Evolutionary conservation across 2,329 filamentous ascomycete species (phyloP).

Genomic region (Ceratocystis ficicola): DNA sequence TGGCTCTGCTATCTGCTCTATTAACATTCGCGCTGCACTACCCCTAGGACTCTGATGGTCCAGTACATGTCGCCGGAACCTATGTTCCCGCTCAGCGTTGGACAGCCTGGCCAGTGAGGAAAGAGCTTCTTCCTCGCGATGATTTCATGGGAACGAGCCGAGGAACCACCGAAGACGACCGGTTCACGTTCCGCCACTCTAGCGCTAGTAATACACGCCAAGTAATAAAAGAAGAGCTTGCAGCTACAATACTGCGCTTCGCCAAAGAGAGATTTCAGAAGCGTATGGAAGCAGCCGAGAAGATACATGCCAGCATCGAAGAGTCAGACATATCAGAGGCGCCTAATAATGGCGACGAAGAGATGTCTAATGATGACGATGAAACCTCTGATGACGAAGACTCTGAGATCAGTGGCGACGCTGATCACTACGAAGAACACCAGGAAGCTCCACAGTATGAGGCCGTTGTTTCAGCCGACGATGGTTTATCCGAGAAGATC

Average conservation of each 20-base stretch:
- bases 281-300: slow-evolving; percentile 7
- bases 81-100: slow-evolving; percentile 47
- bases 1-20: neutral
- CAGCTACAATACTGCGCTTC: slow-evolving; percentile 13
- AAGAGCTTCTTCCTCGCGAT: slow-evolving; percentile 43
- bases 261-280: slow-evolving; percentile 12
- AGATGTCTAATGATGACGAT: slow-evolving; percentile 3
- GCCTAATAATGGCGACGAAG: slow-evolving; percentile 3
- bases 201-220: neutral
- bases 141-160: slow-evolving; percentile 9
- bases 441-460: slow-evolving; percentile 27
- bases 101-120: slow-evolving; percentile 74
- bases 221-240: slow-evolving; percentile 18
- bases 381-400: slow-evolving; percentile 3
- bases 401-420: neutral
- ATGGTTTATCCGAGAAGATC: slow-evolving; percentile 52
- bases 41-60: slow-evolving; percentile 18
- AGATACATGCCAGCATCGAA: slow-evolving; percentile 17
- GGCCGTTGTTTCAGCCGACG: slow-evolving; percentile 55
- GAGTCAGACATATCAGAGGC: slow-evolving; percentile 12
- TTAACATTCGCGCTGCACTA: neutral
- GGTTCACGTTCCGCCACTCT: neutral
- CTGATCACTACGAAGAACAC: neutral
- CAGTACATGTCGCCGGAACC: neutral
- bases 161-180: slow-evolving; percentile 3